A percentile compares a stretch with the other conserved stretches of the same genome.
These are phyloP conservation scores for Bolboschoenus planiculmis DNA, from an alignment of 176 grass and related monocot genomes.

Conservation along the genomic window DNA sequence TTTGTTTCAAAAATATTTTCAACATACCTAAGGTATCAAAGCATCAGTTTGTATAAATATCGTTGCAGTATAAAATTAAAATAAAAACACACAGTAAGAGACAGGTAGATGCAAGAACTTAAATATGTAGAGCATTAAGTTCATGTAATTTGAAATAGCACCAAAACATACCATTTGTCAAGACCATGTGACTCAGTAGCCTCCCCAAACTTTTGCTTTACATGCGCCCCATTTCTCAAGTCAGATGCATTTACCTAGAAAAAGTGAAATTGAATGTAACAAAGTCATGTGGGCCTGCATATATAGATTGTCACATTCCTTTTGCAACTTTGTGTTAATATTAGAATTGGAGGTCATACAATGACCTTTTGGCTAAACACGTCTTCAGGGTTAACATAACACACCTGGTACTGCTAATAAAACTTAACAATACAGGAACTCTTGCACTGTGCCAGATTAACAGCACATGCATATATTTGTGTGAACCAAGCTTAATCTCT, in stretches of 20 bases:
- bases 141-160: background rate
- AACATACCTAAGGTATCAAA: background rate
- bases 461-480: background rate
- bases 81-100: background rate
- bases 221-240: slow-evolving; percentile 75
- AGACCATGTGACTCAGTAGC: slow-evolving; percentile 81
- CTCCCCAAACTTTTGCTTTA: slow-evolving; percentile 79
- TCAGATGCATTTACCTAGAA: slow-evolving; percentile 89
- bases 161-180: slow-evolving; percentile 63
- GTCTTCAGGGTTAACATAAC: background rate
- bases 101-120: background rate
- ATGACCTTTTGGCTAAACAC: background rate
- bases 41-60: background rate
- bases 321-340: background rate
- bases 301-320: background rate
- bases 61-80: background rate
- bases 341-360: background rate
- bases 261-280: background rate
- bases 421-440: slow-evolving; percentile 1
- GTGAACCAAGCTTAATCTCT: background rate
- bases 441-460: background rate
- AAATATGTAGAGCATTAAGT: background rate
- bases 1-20: background rate
- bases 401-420: background rate
- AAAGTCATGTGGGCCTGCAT: background rate